Evolutionary conservation across 345 rosid species (phyloP).

Genomic region (Conringia planisiliqua): DNA sequence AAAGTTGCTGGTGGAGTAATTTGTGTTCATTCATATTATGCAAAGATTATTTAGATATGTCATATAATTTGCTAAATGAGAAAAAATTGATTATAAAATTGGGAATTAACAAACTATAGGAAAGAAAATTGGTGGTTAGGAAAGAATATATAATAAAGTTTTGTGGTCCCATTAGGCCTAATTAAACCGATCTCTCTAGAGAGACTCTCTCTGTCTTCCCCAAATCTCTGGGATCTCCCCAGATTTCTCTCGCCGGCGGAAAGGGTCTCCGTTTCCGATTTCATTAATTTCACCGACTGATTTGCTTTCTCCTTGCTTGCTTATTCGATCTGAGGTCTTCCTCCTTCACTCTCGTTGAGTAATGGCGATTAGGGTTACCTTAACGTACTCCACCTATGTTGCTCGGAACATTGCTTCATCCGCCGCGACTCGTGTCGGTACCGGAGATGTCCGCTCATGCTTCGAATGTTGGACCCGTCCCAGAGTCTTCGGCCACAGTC

Average conservation of each 20-base stretch:
- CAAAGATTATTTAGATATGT: background rate
- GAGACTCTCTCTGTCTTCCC: background rate
- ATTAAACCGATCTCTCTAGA: background rate
- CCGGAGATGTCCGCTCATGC: constrained; percentile 45
- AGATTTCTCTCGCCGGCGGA: constrained; percentile 23
- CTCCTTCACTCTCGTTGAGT: too few relatives aligned
- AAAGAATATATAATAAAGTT: background rate
- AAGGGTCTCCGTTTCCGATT: constrained; percentile 2
- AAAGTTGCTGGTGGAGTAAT: background rate
- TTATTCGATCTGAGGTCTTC: too few relatives aligned
- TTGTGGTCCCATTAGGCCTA: background rate
- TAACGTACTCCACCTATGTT: constrained; percentile 60
- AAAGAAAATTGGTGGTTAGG: background rate
- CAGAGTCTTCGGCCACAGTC: constrained; percentile 39
- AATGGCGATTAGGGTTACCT: constrained; percentile 79
- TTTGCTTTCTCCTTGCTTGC: constrained; percentile 19
- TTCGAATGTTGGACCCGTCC: constrained; percentile 55
- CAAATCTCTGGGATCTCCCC: constrained; percentile 5
- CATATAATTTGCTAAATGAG: background rate
- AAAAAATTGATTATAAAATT: background rate
- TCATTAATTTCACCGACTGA: constrained; percentile 6
- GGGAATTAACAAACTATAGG: background rate
- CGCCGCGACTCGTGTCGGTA: constrained; percentile 48
- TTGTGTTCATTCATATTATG: too few relatives aligned
- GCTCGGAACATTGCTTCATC: constrained; percentile 56